These are phyloP conservation scores for Cyclocybe cylindracea DNA, from an alignment of 768 basidiomycete genomes.

Conservation along the genomic window DNA sequence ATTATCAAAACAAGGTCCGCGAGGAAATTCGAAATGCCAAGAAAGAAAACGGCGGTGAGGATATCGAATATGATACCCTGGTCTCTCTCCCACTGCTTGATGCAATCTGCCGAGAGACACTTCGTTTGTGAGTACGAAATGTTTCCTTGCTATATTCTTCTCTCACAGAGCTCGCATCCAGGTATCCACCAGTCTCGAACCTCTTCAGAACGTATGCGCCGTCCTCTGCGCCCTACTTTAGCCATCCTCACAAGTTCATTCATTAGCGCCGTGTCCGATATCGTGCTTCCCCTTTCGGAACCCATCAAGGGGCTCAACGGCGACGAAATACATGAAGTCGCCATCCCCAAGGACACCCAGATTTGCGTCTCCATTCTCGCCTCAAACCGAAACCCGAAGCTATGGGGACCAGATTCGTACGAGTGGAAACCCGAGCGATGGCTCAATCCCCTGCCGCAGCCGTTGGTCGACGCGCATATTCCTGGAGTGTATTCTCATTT, in stretches of 20 bases:
- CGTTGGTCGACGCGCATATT: conserved; percentile 9
- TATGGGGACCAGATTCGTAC: conserved; percentile 44
- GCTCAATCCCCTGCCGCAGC: conserved; percentile 24
- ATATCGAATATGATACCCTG: conserved; percentile 38
- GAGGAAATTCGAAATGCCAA: conserved; percentile 32
- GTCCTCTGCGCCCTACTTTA: not conserved
- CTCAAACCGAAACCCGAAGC: conserved; percentile 31
- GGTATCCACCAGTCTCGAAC: conserved; percentile 28
- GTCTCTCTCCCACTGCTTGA: conserved; percentile 38
- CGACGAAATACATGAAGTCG: conserved; percentile 31
- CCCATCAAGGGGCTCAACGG: conserved; percentile 40
- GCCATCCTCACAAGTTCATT: conserved; percentile 15
- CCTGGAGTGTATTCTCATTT: conserved; percentile 20
- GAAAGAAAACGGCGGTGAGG: conserved; percentile 14
- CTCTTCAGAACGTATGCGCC: conserved; percentile 16
- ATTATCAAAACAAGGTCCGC: conserved; percentile 38
- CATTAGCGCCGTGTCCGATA: conserved; percentile 25
- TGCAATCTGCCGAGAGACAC: conserved; percentile 40
- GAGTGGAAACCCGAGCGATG: conserved; percentile 52
- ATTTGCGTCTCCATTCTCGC: conserved; percentile 34
- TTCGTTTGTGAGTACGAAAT: conserved; percentile 30
- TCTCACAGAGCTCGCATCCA: conserved; percentile 2
- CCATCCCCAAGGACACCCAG: conserved; percentile 39
- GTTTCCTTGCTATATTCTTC: conserved; percentile 2
- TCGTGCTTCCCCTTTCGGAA: conserved; percentile 29